A percentile compares a stretch with the other conserved stretches of the same genome.
phyloP scores from a whole-genome alignment of 495 filamentous ascomycete species.

The Amphirosellinia nigrospora region DNA sequence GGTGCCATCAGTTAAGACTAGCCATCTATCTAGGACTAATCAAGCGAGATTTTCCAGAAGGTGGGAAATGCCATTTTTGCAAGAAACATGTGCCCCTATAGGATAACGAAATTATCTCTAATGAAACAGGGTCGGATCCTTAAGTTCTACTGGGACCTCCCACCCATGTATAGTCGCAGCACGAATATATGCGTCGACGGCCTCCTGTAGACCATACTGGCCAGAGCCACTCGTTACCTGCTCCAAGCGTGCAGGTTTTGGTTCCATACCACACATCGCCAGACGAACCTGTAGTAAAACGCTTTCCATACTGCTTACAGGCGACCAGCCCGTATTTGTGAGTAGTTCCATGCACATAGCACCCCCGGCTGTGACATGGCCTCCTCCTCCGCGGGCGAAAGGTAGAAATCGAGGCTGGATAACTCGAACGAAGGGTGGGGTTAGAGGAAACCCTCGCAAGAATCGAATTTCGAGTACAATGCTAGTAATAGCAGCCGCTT shows the following conservation, averaged over 20 bases:
- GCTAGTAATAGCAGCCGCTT: conserved; percentile 61
- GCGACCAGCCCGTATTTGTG: conserved; percentile 82
- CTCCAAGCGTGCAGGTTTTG: conserved; percentile 73
- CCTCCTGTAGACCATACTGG: conserved; percentile 72
- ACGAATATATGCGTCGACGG: conserved; percentile 72
- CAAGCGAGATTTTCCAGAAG: neutral
- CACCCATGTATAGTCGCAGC: conserved; percentile 73
- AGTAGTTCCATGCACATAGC: conserved; percentile 93
- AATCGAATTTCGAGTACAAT: conserved; percentile 86
- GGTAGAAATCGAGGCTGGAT: conserved; percentile 80
- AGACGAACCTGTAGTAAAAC: conserved; percentile 83
- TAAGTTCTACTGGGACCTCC: conserved; percentile 56
- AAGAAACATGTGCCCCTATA: neutral
- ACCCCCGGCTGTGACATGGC: conserved; percentile 87
- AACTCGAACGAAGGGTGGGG: conserved; percentile 85
- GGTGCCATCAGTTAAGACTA: neutral
- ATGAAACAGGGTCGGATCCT: neutral
- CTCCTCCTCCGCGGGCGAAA: conserved; percentile 76
- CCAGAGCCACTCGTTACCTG: neutral
- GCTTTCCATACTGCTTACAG: conserved; percentile 74
- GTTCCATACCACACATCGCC: conserved; percentile 72
- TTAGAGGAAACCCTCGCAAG: conserved; percentile 71
- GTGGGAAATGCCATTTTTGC: neutral
- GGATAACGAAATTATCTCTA: neutral
- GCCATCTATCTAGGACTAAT: neutral